phyloP scores from a whole-genome alignment of 331 rosid genomes.

The Rhamnella rubrinervis region DNA sequence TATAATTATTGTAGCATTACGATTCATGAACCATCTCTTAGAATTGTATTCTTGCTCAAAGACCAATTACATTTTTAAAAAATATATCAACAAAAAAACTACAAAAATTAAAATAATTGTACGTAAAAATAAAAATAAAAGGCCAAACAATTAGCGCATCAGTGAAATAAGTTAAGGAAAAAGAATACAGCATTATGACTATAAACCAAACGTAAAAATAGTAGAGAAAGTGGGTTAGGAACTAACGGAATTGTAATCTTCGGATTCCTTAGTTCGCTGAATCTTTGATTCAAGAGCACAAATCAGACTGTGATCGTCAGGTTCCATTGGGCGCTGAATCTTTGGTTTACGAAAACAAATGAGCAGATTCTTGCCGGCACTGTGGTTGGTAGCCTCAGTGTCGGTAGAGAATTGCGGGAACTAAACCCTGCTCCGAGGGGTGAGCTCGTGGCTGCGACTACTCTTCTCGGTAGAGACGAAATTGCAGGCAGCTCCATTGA shows the following conservation, averaged over 20 bases:
- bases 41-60: no score
- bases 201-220: not conserved
- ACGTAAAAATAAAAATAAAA: no score
- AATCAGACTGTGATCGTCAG: no score
- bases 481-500: conserved; percentile 39
- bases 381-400: conserved; percentile 21
- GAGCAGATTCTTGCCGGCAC: conserved; percentile 33
- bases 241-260: conserved; percentile 27
- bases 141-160: no score
- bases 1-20: no score
- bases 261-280: conserved; percentile 37
- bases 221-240: conserved; percentile 1
- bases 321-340: conserved; percentile 22
- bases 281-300: no score
- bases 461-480: conserved; percentile 18
- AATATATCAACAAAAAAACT: no score
- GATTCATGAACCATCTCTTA: no score
- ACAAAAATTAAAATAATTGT: no score
- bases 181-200: not conserved
- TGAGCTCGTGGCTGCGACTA: conserved; percentile 18
- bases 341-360: conserved; percentile 46
- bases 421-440: conserved; percentile 29
- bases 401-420: conserved; percentile 42
- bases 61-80: no score
- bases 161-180: no score